phyloP scores from a whole-genome alignment of 306 rosid genomes.

The Begonia masoniana region DNA sequence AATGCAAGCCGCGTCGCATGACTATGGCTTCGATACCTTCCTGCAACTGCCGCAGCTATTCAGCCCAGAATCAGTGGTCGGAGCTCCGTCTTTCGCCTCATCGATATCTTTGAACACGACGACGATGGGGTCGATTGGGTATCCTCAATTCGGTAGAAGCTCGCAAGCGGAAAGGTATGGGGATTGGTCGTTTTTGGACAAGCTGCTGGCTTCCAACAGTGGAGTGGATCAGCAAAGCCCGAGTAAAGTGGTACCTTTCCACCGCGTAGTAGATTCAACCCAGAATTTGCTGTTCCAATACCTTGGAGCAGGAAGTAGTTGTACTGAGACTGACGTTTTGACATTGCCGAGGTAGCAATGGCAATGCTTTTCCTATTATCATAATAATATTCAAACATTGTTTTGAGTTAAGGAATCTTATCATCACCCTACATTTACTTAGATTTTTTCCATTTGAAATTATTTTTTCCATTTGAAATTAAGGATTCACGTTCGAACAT shows the following conservation, averaged over 20 bases:
- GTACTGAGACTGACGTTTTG: background rate
- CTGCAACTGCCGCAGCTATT: slow-evolving; percentile 83
- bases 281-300: slow-evolving; percentile 75
- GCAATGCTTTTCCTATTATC: no score
- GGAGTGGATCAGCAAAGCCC: slow-evolving; percentile 10
- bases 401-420: no score
- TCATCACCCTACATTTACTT: no score
- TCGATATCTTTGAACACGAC: slow-evolving; percentile 30
- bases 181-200: slow-evolving; percentile 91
- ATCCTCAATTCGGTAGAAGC: slow-evolving; percentile 37
- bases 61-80: slow-evolving; percentile 49
- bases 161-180: slow-evolving; percentile 42
- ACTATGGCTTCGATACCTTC: slow-evolving; percentile 42
- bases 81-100: slow-evolving; percentile 14
- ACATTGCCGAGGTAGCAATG: background rate
- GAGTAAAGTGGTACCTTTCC: slow-evolving; percentile 17
- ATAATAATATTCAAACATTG: no score
- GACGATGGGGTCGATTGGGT: slow-evolving; percentile 34
- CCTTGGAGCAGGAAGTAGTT: background rate
- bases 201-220: slow-evolving; percentile 43
- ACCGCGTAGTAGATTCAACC: slow-evolving; percentile 23
- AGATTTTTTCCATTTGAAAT: no score
- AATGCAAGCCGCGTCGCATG: slow-evolving; percentile 29
- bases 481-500: no score
- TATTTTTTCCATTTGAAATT: no score